These are phyloP conservation scores for Pseudogymnoascus sp. DNA, from an alignment of 2,329 filamentous ascomycete species.

Conservation along the genomic window DNA sequence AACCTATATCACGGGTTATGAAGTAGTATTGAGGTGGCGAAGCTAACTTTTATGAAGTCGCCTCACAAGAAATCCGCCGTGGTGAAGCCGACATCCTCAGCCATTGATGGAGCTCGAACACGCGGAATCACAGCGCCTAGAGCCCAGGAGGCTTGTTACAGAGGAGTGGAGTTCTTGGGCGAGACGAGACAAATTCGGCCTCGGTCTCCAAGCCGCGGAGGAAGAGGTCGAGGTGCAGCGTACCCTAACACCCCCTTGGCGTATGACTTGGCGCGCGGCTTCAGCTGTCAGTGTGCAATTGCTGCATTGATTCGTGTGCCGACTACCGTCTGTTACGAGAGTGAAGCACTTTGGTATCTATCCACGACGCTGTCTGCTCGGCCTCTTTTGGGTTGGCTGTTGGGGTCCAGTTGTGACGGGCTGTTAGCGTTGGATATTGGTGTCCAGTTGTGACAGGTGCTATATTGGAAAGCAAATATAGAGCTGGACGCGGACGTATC, in stretches of 20 bases:
- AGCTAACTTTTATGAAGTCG: not conserved
- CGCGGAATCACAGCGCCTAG: slow-evolving; percentile 1
- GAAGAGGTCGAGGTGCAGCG: not conserved
- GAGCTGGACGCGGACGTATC: not conserved
- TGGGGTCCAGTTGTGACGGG: not conserved
- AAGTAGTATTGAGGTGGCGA: not conserved
- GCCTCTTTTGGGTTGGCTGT: not conserved
- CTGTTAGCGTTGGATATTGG: not conserved
- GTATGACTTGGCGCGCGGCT: not conserved
- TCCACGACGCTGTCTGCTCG: not conserved
- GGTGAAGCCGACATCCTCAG: not conserved
- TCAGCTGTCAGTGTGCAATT: not conserved
- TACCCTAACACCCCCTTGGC: not conserved
- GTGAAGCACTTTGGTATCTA: slow-evolving; percentile 5
- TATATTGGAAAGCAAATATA: not conserved
- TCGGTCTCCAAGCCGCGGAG: not conserved
- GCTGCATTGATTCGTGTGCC: not conserved
- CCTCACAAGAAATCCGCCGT: not conserved
- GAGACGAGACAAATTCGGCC: slow-evolving; percentile 3
- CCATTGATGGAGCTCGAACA: not conserved
- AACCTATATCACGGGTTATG: not conserved
- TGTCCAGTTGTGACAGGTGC: not conserved
- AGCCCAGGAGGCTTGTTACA: slow-evolving; percentile 7
- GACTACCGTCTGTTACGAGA: not conserved
- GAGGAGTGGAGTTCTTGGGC: not conserved